Conservation (phyloP, 1,139 yeast species). For the Spathaspora sp. region DNA sequence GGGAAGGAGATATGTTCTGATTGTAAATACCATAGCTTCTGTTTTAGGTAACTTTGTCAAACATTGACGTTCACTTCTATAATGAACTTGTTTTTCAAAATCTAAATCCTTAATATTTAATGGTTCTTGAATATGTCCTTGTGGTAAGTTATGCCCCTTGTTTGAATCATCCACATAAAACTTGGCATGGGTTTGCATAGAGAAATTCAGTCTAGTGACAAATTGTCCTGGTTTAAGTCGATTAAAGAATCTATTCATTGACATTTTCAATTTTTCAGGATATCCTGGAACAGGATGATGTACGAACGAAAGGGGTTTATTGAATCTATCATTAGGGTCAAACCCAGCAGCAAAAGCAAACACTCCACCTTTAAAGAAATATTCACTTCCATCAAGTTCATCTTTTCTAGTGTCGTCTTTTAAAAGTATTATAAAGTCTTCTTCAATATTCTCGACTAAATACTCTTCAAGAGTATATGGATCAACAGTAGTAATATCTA, state of each 20-base stretch:
- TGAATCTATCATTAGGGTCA: constrained; percentile 57
- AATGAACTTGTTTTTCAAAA: constrained; percentile 51
- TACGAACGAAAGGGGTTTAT: constrained; percentile 51
- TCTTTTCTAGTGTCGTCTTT: constrained; percentile 43
- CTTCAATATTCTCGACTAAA: constrained; percentile 56
- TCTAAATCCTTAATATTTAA: constrained; percentile 47
- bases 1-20: constrained; percentile 68
- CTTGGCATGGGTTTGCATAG: constrained; percentile 55
- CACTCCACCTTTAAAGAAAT: constrained; percentile 61
- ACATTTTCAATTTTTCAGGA: constrained; percentile 48
- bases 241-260: constrained; percentile 63
- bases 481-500: constrained; percentile 17
- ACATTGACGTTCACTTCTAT: constrained; percentile 63
- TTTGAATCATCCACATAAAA: constrained; percentile 52
- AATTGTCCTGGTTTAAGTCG: constrained; percentile 51
- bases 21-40: constrained; percentile 55
- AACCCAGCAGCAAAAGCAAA: constrained; percentile 79
- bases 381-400: constrained; percentile 52
- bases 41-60: constrained; percentile 58
- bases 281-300: constrained; percentile 69
- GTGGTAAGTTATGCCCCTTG: constrained; percentile 45
- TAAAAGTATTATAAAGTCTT: constrained; percentile 61
- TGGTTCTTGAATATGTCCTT: constrained; percentile 26
- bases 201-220: constrained; percentile 62
- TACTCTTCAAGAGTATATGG: constrained; percentile 38